A percentile compares a stretch with the other conserved stretches of the same genome.
Evolutionary conservation across 805 yeast species (phyloP).

Genomic region (Wickerhamiella slavikovae): DNA sequence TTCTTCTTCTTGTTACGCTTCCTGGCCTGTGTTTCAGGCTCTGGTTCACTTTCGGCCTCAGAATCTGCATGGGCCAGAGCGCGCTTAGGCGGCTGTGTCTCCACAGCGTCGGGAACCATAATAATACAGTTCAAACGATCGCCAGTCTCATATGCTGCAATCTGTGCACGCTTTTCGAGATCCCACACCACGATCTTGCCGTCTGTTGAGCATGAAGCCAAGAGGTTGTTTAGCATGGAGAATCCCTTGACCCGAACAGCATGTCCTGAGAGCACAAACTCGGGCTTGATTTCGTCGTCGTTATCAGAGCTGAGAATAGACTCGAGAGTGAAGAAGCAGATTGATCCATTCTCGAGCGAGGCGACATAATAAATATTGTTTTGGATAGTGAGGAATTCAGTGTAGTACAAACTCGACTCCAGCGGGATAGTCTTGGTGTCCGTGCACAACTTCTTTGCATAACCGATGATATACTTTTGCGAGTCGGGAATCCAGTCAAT

Average conservation of each 20-base stretch:
- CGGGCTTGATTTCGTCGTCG: slow-evolving; percentile 14
- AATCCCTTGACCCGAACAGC: slow-evolving; percentile 71
- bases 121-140: slow-evolving; percentile 80
- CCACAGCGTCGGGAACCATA: slow-evolving; percentile 50
- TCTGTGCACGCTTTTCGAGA: slow-evolving; percentile 41
- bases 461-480: slow-evolving; percentile 56
- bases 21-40: slow-evolving; percentile 6
- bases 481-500: slow-evolving; percentile 44
- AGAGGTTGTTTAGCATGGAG: slow-evolving; percentile 27
- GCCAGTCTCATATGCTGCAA: slow-evolving; percentile 78
- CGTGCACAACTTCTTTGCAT: slow-evolving; percentile 39
- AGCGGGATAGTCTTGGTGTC: slow-evolving; percentile 45
- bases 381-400: slow-evolving; percentile 29
- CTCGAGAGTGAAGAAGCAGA: slow-evolving; percentile 27
- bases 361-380: slow-evolving; percentile 37
- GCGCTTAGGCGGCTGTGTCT: slow-evolving; percentile 39
- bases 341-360: slow-evolving; percentile 53
- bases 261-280: slow-evolving; percentile 54
- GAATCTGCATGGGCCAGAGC: slow-evolving; percentile 64
- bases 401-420: slow-evolving; percentile 38
- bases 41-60: slow-evolving; percentile 23
- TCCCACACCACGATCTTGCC: slow-evolving; percentile 91
- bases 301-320: slow-evolving; percentile 8
- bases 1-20: slow-evolving; percentile 12
- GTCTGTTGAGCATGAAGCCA: slow-evolving; percentile 78